These are phyloP conservation scores for Styphnolobium japonicum DNA, from an alignment of 306 rosid species.

Conservation along the genomic window DNA sequence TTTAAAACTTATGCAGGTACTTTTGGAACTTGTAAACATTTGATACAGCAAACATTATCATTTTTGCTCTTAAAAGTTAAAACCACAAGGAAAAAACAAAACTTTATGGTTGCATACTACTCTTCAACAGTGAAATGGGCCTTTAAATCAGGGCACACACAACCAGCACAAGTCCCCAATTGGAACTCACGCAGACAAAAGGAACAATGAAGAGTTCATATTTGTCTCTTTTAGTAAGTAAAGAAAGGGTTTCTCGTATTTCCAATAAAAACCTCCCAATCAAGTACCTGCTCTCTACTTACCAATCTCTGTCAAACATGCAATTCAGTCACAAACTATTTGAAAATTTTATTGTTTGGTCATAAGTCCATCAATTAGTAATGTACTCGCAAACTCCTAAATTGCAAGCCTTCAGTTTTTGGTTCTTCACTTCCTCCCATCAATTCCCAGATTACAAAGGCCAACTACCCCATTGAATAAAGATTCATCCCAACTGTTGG, in stretches of 20 bases:
- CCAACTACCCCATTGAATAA: conserved; percentile 16
- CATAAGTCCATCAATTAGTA: not conserved
- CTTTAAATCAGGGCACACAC: not conserved
- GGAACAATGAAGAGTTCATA: not conserved
- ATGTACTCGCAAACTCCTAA: not conserved
- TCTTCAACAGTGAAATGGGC: not conserved
- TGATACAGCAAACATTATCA: not conserved
- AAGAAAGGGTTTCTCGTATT: not conserved
- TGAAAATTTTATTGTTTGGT: not conserved
- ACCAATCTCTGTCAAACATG: conserved; percentile 10
- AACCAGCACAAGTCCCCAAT: not conserved
- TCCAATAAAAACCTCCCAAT: conserved; percentile 3
- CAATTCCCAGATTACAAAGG: not conserved
- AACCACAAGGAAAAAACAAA: not conserved
- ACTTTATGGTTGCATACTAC: not conserved
- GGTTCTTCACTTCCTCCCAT: not conserved
- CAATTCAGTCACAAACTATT: conserved; percentile 10
- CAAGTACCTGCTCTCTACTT: not conserved
- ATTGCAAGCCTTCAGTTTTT: not conserved
- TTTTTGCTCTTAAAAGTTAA: not conserved
- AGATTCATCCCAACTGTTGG: not conserved
- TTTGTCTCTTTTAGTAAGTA: not conserved
- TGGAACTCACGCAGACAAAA: not conserved
- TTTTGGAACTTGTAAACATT: not conserved
- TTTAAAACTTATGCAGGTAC: not conserved